A percentile compares a stretch with the other conserved stretches of the same genome.
phyloP scores from a whole-genome alignment of 805 yeast genomes.

The Candida verbasci region DNA sequence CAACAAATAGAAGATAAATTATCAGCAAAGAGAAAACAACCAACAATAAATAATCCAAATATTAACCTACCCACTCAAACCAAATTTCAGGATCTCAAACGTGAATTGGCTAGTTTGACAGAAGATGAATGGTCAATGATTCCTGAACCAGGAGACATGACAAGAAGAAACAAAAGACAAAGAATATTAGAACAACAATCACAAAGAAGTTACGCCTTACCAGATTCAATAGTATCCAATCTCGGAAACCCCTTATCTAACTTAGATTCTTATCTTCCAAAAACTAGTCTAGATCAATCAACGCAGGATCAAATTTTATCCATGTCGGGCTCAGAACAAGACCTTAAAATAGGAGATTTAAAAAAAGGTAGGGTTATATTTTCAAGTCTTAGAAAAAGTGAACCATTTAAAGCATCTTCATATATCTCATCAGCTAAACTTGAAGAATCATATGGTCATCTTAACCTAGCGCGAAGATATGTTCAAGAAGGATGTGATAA shows the following conservation, averaged over 20 bases:
- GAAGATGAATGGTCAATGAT: constrained; percentile 73
- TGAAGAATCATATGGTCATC: constrained; percentile 62
- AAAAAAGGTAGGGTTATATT: constrained; percentile 53
- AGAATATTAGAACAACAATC: constrained; percentile 58
- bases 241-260: constrained; percentile 39
- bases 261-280: constrained; percentile 36
- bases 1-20: constrained; percentile 59
- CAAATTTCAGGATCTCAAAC: constrained; percentile 67
- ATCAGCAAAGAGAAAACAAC: constrained; percentile 13
- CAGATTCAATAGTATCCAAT: constrained; percentile 54
- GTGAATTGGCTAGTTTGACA: constrained; percentile 53
- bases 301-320: constrained; percentile 17
- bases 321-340: constrained; percentile 7
- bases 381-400: constrained; percentile 62
- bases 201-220: constrained; percentile 75
- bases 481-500: constrained; percentile 71
- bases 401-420: constrained; percentile 68
- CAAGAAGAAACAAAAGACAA: constrained; percentile 70
- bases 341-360: constrained; percentile 8
- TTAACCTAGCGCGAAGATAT: constrained; percentile 51
- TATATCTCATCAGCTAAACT: constrained; percentile 86
- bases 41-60: not conserved
- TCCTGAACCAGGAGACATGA: constrained; percentile 88
- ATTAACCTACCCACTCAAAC: no score
- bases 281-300: constrained; percentile 11